Base-by-base conservation (phyloP, 441 rosid species). In the Aleurites moluccanus region DNA sequence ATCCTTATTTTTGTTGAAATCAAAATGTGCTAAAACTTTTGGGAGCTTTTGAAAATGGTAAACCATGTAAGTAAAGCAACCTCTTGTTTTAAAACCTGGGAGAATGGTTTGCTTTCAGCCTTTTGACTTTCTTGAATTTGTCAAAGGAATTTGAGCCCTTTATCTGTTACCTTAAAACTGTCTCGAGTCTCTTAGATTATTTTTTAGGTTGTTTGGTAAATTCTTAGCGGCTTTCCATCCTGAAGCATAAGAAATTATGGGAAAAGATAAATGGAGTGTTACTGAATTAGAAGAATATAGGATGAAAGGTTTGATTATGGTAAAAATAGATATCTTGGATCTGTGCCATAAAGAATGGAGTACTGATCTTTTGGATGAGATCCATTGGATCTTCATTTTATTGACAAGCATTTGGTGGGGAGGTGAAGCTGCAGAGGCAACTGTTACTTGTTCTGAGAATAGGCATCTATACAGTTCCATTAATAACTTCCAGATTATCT, bases 11-110 rank as follows among this genome's bases (percentile, higher is more conserved):
- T 27, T 49, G 16, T 73, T 28, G 8, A 62, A 49, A 66, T 28
- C 14, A 15, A 21, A 65, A 9, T 61, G 63, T 35, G 55, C 67
- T 82, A 28, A 67, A 75, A 63, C 27, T 66, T 70, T 42, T 15
- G 49, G 55, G 63, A 59, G 14, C 28, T 20, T 50, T 20, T 23
- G 27, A 11, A 56, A 75, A 15, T 45, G 75, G 44, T 42, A 30
- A 65, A 67, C 23, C 16, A 10, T 56, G 40, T 16, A 5, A 33
- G 44, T 11, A 28, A 50, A 50, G 33, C 61, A 52, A 4, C n/a
- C 10, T 55, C 23, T n/a, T n/a, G 21, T 8, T 1, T 1, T 56
- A 20, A 6, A 55, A 57, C 30, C 50, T 1, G 42, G 27, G 0
- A 33, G 72, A 50, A 69, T 30, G 44, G 27, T 21, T 15, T 8